Evolutionary conservation across 2,329 filamentous ascomycete genomes (phyloP), one percentile per base, ranked within the genome.

Genomic region (Botryotinia convoluta): DNA sequence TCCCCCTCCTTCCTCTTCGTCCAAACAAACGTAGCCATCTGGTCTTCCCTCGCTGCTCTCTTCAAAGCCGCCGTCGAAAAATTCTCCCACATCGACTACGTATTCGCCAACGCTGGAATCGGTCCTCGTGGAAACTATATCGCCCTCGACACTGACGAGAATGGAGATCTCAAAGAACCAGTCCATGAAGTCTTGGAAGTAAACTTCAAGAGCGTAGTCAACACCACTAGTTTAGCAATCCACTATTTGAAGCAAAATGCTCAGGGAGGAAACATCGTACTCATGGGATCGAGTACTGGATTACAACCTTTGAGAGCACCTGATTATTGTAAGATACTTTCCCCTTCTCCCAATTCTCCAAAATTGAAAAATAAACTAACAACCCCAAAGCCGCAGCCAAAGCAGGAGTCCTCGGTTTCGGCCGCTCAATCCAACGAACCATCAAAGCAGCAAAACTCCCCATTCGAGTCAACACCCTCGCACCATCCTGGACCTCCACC

Each of bases 391-490:
- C 65, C 85, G 84, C 85, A 1, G 81, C 87, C 42, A 90, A 90
- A 74, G 86, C 89, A 72, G 88, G 84, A 35, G 84, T 88, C 0
- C 75, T 89, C 0, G 88, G 88, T 3, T 84, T 88, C 72, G 83
- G 86, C 35, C 84, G 87, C 42, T 84, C 85, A 4, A 79, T 88
- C 16, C 79, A 83, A 1, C 79, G 81, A 4, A 79, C 84, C 5
- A 75, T 87, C 4, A 75, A 77, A 20, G 76, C 76, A 10, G 71
- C 71, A 2, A 35, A 35, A 4, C 62, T 72, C 9, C 71, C 71
- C 29, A 85, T 90, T 61, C 85, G 88, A 22, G 78, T 90, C 69
- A 90, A 90, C 81, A 84, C 83, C 9, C 80, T 90, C 32, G 84
- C 86, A 1, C 87, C 88, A 1, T 85, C 83, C 44, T 90, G 87